A percentile compares a stretch with the other conserved stretches of the same genome.
Conservation (phyloP, 371 early-diverging fungal genomes). For the Mucor saturninus region DNA sequence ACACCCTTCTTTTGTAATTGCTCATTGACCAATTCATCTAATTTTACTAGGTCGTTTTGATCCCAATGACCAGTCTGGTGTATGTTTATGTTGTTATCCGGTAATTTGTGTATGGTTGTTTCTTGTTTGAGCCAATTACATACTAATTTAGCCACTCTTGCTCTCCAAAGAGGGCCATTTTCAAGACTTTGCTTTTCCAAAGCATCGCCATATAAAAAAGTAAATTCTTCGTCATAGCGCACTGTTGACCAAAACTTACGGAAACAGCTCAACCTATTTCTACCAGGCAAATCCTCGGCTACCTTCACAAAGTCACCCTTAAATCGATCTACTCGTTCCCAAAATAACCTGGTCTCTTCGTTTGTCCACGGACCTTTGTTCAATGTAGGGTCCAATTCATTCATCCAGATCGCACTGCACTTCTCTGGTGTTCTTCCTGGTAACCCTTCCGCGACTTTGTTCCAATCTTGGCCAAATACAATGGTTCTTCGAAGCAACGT, state of each 20-base stretch:
- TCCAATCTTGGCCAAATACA: conserved; percentile 46
- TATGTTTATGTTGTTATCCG: conserved; percentile 4
- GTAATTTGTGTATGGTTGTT: background rate
- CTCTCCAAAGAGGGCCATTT: conserved; percentile 27
- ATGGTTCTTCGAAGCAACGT: conserved; percentile 43
- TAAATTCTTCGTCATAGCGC: conserved; percentile 17
- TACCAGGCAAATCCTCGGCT: conserved; percentile 27
- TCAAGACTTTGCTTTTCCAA: conserved; percentile 17
- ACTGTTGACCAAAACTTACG: conserved; percentile 29
- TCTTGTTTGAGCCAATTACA: conserved; percentile 21
- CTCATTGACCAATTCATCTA: conserved; percentile 9
- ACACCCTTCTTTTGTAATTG: background rate
- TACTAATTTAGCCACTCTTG: conserved; percentile 27
- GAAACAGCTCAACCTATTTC: conserved; percentile 25
- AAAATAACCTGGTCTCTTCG: conserved; percentile 39
- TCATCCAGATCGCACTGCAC: conserved; percentile 33
- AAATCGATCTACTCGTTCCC: conserved; percentile 23
- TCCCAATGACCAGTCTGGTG: conserved; percentile 25
- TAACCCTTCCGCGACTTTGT: conserved; percentile 46
- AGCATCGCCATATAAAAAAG: conserved; percentile 18
- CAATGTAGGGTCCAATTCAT: conserved; percentile 33
- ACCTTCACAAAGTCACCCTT: conserved; percentile 30
- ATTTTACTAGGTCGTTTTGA: conserved; percentile 14
- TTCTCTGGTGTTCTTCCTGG: conserved; percentile 32
- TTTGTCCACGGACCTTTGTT: conserved; percentile 25